A percentile compares a stretch with the other conserved stretches of the same genome.
phyloP scores from a whole-genome alignment of 2,329 filamentous ascomycete genomes.

The Westerdykella ornata region DNA sequence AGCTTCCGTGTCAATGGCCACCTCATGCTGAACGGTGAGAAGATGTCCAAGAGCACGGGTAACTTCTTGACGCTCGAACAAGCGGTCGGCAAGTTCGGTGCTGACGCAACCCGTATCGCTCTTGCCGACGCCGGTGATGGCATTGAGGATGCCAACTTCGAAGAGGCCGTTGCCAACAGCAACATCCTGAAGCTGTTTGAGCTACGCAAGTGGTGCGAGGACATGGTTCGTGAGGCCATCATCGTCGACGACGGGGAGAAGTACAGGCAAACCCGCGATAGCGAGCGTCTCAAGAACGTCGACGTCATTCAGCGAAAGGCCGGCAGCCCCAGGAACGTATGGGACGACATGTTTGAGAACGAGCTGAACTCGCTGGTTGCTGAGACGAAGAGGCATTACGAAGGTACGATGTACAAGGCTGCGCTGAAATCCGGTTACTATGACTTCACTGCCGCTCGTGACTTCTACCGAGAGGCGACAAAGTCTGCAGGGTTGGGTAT shows the following conservation, averaged over 20 bases:
- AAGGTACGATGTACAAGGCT: conserved; percentile 39
- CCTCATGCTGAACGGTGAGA: conserved; percentile 88
- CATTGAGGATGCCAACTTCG: conserved; percentile 94
- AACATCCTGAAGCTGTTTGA: conserved; percentile 79
- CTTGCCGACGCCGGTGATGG: conserved; percentile 92
- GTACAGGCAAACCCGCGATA: conserved; percentile 39
- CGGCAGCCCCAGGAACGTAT: conserved; percentile 64
- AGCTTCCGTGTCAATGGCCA: conserved; percentile 87
- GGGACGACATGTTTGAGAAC: conserved; percentile 86
- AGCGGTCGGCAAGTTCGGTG: conserved; percentile 84
- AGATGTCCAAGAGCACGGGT: conserved; percentile 97
- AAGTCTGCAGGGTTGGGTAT: conserved; percentile 72
- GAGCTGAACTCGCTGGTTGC: conserved; percentile 80
- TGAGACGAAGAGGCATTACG: conserved; percentile 73
- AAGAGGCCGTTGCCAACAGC: conserved; percentile 88
- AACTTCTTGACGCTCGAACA: conserved; percentile 93
- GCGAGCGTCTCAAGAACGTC: conserved; percentile 42
- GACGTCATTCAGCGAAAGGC: conserved; percentile 60
- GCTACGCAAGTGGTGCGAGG: conserved; percentile 87
- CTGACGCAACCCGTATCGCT: conserved; percentile 84
- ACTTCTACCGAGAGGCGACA: conserved; percentile 82
- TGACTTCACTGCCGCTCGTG: conserved; percentile 80
- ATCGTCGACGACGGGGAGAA: conserved; percentile 40
- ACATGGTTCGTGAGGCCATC: conserved; percentile 60
- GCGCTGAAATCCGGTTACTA: conserved; percentile 61